Evolutionary conservation across 1,139 yeast genomes (phyloP).

Genomic region (Meyerozyma sp.): DNA sequence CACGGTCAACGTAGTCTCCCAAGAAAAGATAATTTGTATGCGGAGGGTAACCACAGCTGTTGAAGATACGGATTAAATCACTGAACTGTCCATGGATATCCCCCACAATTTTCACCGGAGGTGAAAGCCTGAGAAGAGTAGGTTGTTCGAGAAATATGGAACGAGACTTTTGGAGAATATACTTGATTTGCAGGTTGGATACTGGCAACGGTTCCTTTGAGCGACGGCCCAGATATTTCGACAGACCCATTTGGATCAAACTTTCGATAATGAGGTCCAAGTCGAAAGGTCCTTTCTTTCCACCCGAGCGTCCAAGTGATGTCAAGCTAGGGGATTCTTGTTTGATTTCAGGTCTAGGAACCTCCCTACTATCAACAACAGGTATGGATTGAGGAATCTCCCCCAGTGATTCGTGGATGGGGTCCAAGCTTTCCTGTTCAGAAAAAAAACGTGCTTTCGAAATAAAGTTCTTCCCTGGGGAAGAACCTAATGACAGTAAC

Average conservation of each 20-base stretch:
- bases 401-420: conserved; percentile 9
- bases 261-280: conserved; percentile 53
- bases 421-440: neutral
- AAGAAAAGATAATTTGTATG: conserved; percentile 70
- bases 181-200: conserved; percentile 52
- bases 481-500: conserved; percentile 34
- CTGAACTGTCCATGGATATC: conserved; percentile 84
- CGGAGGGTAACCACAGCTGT: conserved; percentile 78
- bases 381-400: conserved; percentile 1
- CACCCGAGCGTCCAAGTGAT: conserved; percentile 9
- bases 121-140: conserved; percentile 64
- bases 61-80: conserved; percentile 69
- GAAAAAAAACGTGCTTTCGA: conserved; percentile 3
- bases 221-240: conserved; percentile 19
- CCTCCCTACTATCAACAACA: conserved; percentile 6
- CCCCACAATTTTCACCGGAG: conserved; percentile 84
- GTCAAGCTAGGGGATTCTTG: neutral
- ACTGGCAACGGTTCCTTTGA: conserved; percentile 40
- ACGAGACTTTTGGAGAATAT: conserved; percentile 62
- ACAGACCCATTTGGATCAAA: conserved; percentile 42
- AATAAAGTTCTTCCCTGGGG: conserved; percentile 8
- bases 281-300: conserved; percentile 29
- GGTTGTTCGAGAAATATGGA: conserved; percentile 75
- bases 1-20: conserved; percentile 87
- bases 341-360: no score